A percentile compares a stretch with the other conserved stretches of the same genome.
phyloP scores from a whole-genome alignment of 805 yeast genomes.

The Candida krabiensis region DNA sequence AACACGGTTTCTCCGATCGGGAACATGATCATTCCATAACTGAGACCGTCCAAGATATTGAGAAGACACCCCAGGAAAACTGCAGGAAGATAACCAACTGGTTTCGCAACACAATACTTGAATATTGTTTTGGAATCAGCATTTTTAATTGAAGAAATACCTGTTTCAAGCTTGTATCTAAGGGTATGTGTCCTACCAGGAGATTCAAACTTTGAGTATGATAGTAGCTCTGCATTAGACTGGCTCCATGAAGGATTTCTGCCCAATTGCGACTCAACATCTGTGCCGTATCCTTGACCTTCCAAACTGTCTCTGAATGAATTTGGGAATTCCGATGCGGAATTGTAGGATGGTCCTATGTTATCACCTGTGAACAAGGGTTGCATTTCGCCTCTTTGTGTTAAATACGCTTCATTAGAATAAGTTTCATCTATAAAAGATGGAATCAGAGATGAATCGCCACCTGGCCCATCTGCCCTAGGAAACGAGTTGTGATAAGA shows the following conservation, averaged over 20 bases:
- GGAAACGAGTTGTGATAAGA: background rate
- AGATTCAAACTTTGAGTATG: slow-evolving; percentile 3
- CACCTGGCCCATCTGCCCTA: background rate
- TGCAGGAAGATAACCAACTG: slow-evolving; percentile 63
- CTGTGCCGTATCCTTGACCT: slow-evolving; percentile 5
- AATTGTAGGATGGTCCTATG: background rate
- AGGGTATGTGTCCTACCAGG: slow-evolving; percentile 2
- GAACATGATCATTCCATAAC: slow-evolving; percentile 97
- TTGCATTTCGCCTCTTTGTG: background rate
- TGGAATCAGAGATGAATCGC: background rate
- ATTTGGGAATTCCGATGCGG: background rate
- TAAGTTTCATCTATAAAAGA: background rate
- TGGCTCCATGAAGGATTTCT: background rate
- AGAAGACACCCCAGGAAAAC: slow-evolving; percentile 82
- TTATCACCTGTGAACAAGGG: background rate
- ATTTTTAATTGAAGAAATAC: slow-evolving; percentile 2
- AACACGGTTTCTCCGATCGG: slow-evolving; percentile 84
- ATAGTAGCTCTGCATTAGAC: background rate
- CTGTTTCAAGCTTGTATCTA: slow-evolving; percentile 2
- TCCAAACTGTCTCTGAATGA: too few relatives aligned
- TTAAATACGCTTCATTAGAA: background rate
- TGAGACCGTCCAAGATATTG: slow-evolving; percentile 88
- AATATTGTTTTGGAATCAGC: slow-evolving; percentile 25
- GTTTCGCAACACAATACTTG: slow-evolving; percentile 33
- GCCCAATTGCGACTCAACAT: slow-evolving; percentile 2